Percentiles rank a stretch among this genome's conserved stretches.
Conservation (phyloP, 352 stramenopile species). For the Aphanomyces cochlioides region DNA sequence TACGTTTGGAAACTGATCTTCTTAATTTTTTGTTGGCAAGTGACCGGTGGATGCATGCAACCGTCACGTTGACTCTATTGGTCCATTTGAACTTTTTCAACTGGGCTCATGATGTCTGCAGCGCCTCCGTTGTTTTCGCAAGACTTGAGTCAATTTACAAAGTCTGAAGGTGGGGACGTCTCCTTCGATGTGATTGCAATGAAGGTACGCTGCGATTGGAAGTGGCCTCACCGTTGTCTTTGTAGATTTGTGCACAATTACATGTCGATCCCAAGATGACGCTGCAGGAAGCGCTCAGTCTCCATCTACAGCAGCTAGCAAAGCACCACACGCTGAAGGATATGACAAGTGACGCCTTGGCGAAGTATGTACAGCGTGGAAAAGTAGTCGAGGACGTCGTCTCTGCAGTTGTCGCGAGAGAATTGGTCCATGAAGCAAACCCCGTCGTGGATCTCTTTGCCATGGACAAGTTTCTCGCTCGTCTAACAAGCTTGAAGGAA, state of each 20-base stretch:
- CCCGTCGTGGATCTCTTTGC: conserved; percentile 63
- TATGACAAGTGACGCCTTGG: neutral
- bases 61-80: no score
- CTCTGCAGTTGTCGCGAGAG: conserved; percentile 44
- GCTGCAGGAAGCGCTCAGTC: neutral
- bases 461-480: conserved; percentile 56
- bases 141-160: neutral
- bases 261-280: conserved; percentile 10
- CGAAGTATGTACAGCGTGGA: conserved; percentile 6
- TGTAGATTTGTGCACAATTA: conserved; percentile 9
- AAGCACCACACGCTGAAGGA: conserved; percentile 40
- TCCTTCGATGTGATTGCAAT: neutral
- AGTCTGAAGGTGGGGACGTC: neutral
- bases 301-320: conserved; percentile 38
- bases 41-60: no score
- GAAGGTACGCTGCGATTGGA: neutral
- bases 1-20: no score
- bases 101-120: no score
- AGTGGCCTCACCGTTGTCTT: neutral
- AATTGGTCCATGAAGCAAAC: conserved; percentile 39
- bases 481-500: conserved; percentile 48
- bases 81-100: no score
- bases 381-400: conserved; percentile 44
- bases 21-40: no score
- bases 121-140: neutral